Base-by-base conservation (phyloP, 805 yeast genomes). In the Candida morakotiae region DNA sequence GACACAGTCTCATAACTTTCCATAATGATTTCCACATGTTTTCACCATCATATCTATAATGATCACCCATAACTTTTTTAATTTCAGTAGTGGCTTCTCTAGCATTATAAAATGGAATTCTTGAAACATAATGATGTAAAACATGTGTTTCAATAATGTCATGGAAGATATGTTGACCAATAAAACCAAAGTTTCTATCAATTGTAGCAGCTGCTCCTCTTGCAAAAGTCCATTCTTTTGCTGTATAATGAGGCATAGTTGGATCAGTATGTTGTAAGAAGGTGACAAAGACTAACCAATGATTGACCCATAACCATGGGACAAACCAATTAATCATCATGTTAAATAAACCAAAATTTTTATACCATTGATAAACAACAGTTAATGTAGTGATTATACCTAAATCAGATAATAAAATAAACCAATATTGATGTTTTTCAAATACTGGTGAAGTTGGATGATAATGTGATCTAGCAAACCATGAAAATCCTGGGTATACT, bases 151-250 rank as follows among this genome's bases (percentile, higher is more conserved):
- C 79, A 45, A 74, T 73, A 44, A 74, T 74, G 51, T 75, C 80
- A 47, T 75, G 80, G 69, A 75, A 73, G 41, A 74, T 67, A 47
- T 68, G 71, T 50, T 62, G 72, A 40, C 82, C 83, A 37, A 77
- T 55, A 42, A 77, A 75, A 9, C 82, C 82, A 53, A 69, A 77
- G 45, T 77, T 67, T 58, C 83, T 67, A 55, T 77, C 83, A 44
- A 77, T 74, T 25, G 83, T 77, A 31, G 81, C 75, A 44, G 82
- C 82, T 7, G 83, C 81, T 55, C 83, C 83, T 51, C 78, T 66
- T 40, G 82, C 82, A 47, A 77, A 77, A 40, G 71, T 77, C 83
- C 83, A 77, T 58, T 75, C 72, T 13, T 55, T 51, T 36, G 67
- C 71, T 32, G 67, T 72, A 56, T 77, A 77, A 53, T 77, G 83